Evolutionary conservation across 2,329 filamentous ascomycete species (phyloP).

Genomic region (Phyllosticta ampelicida): DNA sequence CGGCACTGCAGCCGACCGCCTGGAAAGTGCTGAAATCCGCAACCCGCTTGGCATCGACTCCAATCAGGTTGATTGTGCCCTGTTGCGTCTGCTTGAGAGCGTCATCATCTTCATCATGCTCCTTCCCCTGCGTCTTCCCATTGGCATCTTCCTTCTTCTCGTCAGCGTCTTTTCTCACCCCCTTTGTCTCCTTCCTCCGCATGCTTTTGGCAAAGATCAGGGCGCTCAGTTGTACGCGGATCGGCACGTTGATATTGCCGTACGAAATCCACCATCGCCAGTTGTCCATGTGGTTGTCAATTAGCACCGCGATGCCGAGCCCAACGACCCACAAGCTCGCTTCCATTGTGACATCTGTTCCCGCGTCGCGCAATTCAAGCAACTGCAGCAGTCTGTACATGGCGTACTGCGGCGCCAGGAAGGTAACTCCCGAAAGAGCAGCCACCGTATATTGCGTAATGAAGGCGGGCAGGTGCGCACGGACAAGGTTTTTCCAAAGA

Average conservation of each 20-base stretch:
- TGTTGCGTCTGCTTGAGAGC: conserved; percentile 52
- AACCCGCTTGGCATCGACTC: conserved; percentile 62
- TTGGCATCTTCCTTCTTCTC: conserved; percentile 31
- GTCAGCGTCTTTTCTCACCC: conserved; percentile 35
- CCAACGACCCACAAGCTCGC: conserved; percentile 60
- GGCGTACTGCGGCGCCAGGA: conserved; percentile 59
- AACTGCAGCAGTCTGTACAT: conserved; percentile 54
- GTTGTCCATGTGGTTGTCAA: conserved; percentile 10
- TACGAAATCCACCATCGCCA: conserved; percentile 52
- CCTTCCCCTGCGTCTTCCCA: conserved; percentile 22
- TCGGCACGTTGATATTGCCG: conserved; percentile 51
- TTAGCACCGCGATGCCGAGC: conserved; percentile 46
- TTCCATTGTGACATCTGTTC: conserved; percentile 37
- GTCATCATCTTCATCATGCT: conserved; percentile 35
- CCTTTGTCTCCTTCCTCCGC: conserved; percentile 66
- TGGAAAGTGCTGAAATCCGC: conserved; percentile 58
- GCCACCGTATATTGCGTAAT: conserved; percentile 50
- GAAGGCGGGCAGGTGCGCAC: conserved; percentile 47
- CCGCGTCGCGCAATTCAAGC: conserved; percentile 46
- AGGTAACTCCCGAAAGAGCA: conserved; percentile 44
- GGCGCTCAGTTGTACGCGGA: conserved; percentile 59
- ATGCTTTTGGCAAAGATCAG: conserved; percentile 69
- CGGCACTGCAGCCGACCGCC: conserved; percentile 51
- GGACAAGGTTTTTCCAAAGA: conserved; percentile 51
- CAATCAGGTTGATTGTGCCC: conserved; percentile 65